Evolutionary conservation across 768 basidiomycete genomes (phyloP).

Genomic region (Hericium erinaceus): DNA sequence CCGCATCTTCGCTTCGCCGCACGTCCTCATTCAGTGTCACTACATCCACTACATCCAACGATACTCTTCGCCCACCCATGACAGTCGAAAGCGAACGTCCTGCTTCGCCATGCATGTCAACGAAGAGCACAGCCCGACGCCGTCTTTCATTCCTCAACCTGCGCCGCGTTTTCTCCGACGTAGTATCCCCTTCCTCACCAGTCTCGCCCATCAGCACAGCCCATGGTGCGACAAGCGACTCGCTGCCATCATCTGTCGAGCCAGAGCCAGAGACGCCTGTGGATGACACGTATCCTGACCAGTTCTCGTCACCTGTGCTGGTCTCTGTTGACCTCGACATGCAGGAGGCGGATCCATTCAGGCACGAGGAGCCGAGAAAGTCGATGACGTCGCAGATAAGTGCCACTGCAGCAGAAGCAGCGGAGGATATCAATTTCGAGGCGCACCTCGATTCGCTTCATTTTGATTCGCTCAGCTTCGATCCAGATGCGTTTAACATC

Average conservation of each 20-base stretch:
- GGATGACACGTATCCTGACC: neutral
- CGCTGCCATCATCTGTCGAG: neutral
- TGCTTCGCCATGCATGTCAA: constrained; percentile 16
- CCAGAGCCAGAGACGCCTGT: constrained; percentile 1
- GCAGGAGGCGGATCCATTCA: neutral
- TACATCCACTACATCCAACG: neutral
- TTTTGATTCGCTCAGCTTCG: constrained; percentile 63
- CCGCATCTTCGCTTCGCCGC: neutral
- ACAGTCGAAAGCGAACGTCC: constrained; percentile 1
- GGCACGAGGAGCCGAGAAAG: neutral
- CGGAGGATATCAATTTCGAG: constrained; percentile 41
- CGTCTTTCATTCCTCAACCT: constrained; percentile 26
- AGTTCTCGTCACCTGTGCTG: neutral
- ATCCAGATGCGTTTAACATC: constrained; percentile 43
- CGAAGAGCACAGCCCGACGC: constrained; percentile 19
- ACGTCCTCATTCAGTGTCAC: neutral
- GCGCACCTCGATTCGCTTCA: constrained; percentile 66
- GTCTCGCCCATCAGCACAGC: neutral
- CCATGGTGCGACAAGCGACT: constrained; percentile 1
- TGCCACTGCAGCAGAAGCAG: too few species aligned
- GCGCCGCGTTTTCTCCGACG: constrained; percentile 21
- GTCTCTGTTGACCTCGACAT: neutral
- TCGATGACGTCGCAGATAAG: neutral
- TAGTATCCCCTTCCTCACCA: constrained; percentile 2
- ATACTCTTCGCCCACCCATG: constrained; percentile 5